Percentiles rank a stretch among this genome's conserved stretches.
phyloP scores from a whole-genome alignment of 371 early-diverging fungal genomes.

The Basidiobolus meristosporus region DNA sequence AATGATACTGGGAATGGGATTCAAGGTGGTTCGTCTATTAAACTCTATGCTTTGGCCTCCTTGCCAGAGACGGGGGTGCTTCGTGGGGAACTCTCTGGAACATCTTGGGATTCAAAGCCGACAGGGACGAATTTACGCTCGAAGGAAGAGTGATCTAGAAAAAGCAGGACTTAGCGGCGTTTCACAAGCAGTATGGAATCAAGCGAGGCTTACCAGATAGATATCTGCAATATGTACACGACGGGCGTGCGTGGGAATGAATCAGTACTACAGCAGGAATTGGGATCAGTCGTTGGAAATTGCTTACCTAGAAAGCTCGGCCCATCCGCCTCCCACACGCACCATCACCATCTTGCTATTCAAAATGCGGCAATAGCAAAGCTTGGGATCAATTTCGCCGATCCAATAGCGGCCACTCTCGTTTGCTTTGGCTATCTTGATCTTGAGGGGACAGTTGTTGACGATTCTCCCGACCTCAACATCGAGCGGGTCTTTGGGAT shows the following conservation, averaged over 20 bases:
- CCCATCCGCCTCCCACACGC: conserved; percentile 63
- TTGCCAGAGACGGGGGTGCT: too few relatives aligned
- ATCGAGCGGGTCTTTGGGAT: conserved; percentile 40
- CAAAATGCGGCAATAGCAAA: conserved; percentile 51
- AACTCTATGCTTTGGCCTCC: too few relatives aligned
- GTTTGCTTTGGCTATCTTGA: conserved; percentile 9
- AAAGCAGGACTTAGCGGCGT: too few relatives aligned
- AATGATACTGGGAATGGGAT: too few relatives aligned
- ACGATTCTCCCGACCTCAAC: conserved; percentile 51
- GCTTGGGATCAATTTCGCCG: conserved; percentile 42
- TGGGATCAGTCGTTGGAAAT: too few relatives aligned
- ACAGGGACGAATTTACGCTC: too few relatives aligned
- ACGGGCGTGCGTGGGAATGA: background rate
- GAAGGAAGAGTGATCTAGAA: too few relatives aligned
- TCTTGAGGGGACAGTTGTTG: conserved; percentile 18
- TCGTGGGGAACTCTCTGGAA: too few relatives aligned
- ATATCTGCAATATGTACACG: too few relatives aligned
- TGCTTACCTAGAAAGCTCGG: conserved; percentile 32
- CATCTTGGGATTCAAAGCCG: too few relatives aligned
- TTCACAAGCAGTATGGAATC: too few relatives aligned
- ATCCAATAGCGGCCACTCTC: conserved; percentile 51
- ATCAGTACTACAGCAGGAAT: background rate
- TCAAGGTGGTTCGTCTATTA: too few relatives aligned
- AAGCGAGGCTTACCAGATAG: background rate
- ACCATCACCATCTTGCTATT: conserved; percentile 53